Percentiles rank a stretch among this genome's conserved stretches.
Conservation (phyloP, 2,329 filamentous ascomycete species). For the Metarhizium brunneum region DNA sequence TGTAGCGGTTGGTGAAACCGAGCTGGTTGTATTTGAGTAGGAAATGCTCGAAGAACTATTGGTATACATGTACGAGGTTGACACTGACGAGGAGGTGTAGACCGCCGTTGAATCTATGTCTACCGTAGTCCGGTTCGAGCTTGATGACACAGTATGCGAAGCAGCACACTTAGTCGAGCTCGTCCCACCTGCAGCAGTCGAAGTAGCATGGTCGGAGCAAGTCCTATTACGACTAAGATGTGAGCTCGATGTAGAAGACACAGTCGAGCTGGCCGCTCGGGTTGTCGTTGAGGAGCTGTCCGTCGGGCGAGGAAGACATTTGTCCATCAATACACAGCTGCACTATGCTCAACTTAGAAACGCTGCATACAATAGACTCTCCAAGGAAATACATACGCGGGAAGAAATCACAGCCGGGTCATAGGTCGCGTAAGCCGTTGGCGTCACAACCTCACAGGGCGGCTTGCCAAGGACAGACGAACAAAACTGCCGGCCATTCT, state of each 20-base stretch:
- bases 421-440: conserved; percentile 18
- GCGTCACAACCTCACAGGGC: conserved; percentile 13
- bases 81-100: neutral
- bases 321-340: conserved; percentile 15
- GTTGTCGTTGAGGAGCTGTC: too few relatives aligned
- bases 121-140: neutral
- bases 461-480: conserved; percentile 17
- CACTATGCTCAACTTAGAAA: conserved; percentile 12
- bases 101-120: neutral
- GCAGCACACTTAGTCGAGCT: too few relatives aligned
- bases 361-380: neutral
- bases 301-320: neutral
- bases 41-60: neutral
- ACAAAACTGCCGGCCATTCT: conserved; percentile 19
- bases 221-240: neutral
- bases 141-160: neutral
- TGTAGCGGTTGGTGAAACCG: neutral
- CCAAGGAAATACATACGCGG: conserved; percentile 15
- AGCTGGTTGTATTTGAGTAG: neutral
- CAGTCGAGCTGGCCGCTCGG: neutral
- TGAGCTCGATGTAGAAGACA: neutral
- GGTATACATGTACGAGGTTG: neutral
- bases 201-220: neutral
- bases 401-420: conserved; percentile 20
- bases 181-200: neutral